Evolutionary conservation across 495 filamentous ascomycete genomes (phyloP).

Genomic region (Xylaria longipes): DNA sequence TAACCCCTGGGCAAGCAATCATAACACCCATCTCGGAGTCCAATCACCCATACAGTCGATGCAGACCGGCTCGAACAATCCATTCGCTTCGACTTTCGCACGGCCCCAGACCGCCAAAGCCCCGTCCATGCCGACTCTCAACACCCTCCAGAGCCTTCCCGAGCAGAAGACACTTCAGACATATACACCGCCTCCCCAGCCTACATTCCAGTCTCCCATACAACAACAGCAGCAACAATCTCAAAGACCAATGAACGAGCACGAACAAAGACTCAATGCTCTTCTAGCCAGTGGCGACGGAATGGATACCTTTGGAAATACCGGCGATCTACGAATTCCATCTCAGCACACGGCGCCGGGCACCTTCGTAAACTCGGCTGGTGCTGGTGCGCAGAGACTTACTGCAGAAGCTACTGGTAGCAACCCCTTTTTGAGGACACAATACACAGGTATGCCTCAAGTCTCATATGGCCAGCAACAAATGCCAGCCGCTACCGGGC

Average conservation of each 20-base stretch:
- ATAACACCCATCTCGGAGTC: conserved; percentile 46
- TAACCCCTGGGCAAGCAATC: conserved; percentile 76
- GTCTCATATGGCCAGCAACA: conserved; percentile 59
- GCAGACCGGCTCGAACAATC: conserved; percentile 94
- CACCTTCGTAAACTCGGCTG: conserved; percentile 95
- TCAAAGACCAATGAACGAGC: conserved; percentile 68
- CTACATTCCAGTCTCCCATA: conserved; percentile 48
- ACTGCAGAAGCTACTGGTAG: conserved; percentile 79
- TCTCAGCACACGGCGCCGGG: conserved; percentile 97
- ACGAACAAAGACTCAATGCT: conserved; percentile 87
- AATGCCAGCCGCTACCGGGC: conserved; percentile 80
- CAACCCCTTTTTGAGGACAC: conserved; percentile 86
- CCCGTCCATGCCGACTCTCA: conserved; percentile 56
- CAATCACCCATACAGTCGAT: conserved; percentile 62
- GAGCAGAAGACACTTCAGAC: conserved; percentile 70
- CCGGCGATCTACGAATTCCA: conserved; percentile 91
- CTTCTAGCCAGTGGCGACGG: conserved; percentile 87
- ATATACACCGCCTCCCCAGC: conserved; percentile 47
- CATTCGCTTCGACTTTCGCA: conserved; percentile 71
- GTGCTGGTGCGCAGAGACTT: conserved; percentile 72
- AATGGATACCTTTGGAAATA: conserved; percentile 96
- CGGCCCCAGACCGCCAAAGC: conserved; percentile 55
- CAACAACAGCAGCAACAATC: conserved; percentile 43
- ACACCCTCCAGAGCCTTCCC: conserved; percentile 70
- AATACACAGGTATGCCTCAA: conserved; percentile 82